These are phyloP conservation scores for Neurospora intermedia DNA, from an alignment of 495 filamentous ascomycete genomes.

Conservation along the genomic window DNA sequence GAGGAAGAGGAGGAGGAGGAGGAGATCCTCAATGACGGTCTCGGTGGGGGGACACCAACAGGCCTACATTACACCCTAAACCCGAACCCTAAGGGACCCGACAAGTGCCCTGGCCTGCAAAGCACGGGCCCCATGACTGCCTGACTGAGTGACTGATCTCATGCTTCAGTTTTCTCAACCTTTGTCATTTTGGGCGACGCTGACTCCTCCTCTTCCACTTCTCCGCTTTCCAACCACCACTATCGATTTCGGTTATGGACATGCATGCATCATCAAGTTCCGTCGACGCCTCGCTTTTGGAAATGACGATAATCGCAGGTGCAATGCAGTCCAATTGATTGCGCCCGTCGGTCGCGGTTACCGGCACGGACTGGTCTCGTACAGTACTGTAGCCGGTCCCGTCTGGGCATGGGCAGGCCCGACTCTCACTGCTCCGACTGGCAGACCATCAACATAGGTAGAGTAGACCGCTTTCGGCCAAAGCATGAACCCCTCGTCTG, in stretches of 20 bases:
- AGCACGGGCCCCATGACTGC: neutral
- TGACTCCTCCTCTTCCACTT: neutral
- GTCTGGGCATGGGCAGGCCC: too few relatives aligned
- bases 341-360: neutral
- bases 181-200: neutral
- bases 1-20: neutral
- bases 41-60: neutral
- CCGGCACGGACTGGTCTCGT: neutral
- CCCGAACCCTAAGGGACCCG: neutral
- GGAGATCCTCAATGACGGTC: neutral
- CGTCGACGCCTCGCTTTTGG: neutral
- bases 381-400: neutral
- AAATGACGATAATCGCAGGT: neutral
- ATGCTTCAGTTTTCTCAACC: neutral
- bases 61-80: neutral
- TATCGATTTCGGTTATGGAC: neutral
- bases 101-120: neutral
- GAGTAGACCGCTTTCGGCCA: constrained; percentile 11
- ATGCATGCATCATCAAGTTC: neutral
- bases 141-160: neutral
- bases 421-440: too few relatives aligned
- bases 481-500: constrained; percentile 25
- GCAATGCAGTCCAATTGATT: neutral
- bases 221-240: neutral
- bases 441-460: too few relatives aligned